phyloP scores from a whole-genome alignment of 2,329 filamentous ascomycete genomes.

The Teratosphaeria zuluensis region DNA sequence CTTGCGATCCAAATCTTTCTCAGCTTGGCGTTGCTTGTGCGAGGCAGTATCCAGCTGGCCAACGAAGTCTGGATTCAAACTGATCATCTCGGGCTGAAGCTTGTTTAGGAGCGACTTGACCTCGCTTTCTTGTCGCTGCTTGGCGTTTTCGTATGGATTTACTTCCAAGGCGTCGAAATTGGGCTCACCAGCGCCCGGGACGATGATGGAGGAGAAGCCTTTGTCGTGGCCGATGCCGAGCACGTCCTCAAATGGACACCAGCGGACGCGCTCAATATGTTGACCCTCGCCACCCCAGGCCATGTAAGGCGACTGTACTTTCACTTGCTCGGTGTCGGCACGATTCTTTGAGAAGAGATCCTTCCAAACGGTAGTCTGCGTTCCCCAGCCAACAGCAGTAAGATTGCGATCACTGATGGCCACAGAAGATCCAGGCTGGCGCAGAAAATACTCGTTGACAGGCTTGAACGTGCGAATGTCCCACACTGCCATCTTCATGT shows the following conservation, averaged over 20 bases:
- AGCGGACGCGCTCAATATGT: slow-evolving; percentile 68
- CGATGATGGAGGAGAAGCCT: slow-evolving; percentile 81
- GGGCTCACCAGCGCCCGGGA: slow-evolving; percentile 90
- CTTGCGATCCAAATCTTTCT: slow-evolving; percentile 69
- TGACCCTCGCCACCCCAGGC: slow-evolving; percentile 81
- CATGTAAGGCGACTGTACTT: slow-evolving; percentile 84
- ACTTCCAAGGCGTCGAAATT: slow-evolving; percentile 91
- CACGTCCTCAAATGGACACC: slow-evolving; percentile 93
- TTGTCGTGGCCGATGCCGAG: slow-evolving; percentile 74
- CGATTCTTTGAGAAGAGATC: slow-evolving; percentile 68
- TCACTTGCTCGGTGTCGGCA: slow-evolving; percentile 53
- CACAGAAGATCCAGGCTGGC: slow-evolving; percentile 71
- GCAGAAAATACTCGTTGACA: slow-evolving; percentile 78
- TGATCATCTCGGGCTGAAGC: slow-evolving; percentile 93
- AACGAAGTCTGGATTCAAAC: slow-evolving; percentile 82
- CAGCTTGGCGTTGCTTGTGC: slow-evolving; percentile 64
- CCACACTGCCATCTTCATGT: slow-evolving; percentile 88
- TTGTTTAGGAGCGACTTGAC: slow-evolving; percentile 89
- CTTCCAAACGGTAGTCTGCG: slow-evolving; percentile 81
- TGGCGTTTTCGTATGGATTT: slow-evolving; percentile 89
- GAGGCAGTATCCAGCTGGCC: slow-evolving; percentile 77
- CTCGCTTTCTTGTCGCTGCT: slow-evolving; percentile 87
- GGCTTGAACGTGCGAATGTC: slow-evolving; percentile 91
- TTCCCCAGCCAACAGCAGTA: slow-evolving; percentile 85
- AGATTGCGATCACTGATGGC: slow-evolving; percentile 82